Percentiles rank a stretch among this genome's conserved stretches.
These are phyloP conservation scores for Stemphylium beticola DNA, from an alignment of 2,329 filamentous ascomycete genomes.

Conservation along the genomic window DNA sequence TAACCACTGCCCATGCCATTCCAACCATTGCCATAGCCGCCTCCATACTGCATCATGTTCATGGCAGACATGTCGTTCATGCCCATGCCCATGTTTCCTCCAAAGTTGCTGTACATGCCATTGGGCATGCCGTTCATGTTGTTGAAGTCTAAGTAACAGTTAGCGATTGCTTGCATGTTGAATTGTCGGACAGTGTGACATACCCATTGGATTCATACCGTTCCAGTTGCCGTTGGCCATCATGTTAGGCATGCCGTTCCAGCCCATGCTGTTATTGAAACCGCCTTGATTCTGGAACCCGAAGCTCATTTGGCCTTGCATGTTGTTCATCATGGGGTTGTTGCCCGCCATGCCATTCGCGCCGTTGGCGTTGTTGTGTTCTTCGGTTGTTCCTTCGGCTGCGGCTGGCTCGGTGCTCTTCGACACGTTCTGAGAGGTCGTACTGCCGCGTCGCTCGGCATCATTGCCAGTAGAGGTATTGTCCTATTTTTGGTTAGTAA, in stretches of 20 bases:
- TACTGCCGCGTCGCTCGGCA: constrained; percentile 24
- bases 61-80: constrained; percentile 74
- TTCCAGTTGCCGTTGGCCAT: constrained; percentile 70
- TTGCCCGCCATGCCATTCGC: constrained; percentile 26
- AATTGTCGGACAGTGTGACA: constrained; percentile 46
- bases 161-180: constrained; percentile 15
- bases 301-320: constrained; percentile 45
- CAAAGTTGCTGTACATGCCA: constrained; percentile 80
- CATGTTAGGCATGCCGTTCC: constrained; percentile 53
- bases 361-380: constrained; percentile 25
- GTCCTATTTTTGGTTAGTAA: constrained; percentile 27
- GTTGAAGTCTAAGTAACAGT: constrained; percentile 36
- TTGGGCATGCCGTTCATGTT: constrained; percentile 76
- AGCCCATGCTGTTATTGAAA: constrained; percentile 65
- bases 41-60: constrained; percentile 73
- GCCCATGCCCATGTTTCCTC: constrained; percentile 71
- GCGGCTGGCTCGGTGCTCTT: constrained; percentile 27
- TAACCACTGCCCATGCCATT: constrained; percentile 76
- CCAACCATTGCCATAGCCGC: constrained; percentile 67
- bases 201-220: constrained; percentile 80
- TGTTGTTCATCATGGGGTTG: constrained; percentile 36
- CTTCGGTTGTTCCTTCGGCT: constrained; percentile 23
- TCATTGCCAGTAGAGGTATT: constrained; percentile 18
- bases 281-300: constrained; percentile 53
- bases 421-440: constrained; percentile 21